These are phyloP conservation scores for Colletotrichum agaves DNA, from an alignment of 2,329 filamentous ascomycete genomes.

Conservation along the genomic window DNA sequence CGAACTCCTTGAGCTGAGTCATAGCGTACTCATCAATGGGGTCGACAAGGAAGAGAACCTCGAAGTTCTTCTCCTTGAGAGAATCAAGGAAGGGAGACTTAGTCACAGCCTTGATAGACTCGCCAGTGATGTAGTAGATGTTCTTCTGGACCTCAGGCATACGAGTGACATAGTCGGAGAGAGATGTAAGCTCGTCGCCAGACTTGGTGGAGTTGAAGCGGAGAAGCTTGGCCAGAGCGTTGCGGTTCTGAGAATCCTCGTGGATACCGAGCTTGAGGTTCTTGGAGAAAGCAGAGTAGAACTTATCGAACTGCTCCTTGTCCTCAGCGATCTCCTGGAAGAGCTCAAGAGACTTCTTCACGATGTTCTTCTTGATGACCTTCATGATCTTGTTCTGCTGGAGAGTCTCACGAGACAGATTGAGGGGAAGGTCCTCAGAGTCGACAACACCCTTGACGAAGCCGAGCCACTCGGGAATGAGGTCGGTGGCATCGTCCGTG, in stretches of 20 bases:
- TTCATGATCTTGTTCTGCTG: conserved; percentile 99
- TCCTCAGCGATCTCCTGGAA: conserved; percentile 99
- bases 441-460: conserved; percentile 99
- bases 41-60: conserved; percentile 99
- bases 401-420: conserved; percentile 99
- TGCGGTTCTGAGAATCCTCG: conserved; percentile 98
- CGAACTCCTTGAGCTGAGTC: conserved; percentile 99
- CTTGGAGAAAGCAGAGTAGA: conserved; percentile 99
- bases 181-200: conserved; percentile 93
- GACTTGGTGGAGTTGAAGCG: conserved; percentile 99
- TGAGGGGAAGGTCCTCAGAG: conserved; percentile 98
- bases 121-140: conserved; percentile 99
- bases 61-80: conserved; percentile 99
- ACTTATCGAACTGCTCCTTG: conserved; percentile 99
- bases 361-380: conserved; percentile 99
- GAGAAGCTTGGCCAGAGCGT: conserved; percentile 93
- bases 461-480: conserved; percentile 99
- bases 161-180: conserved; percentile 97
- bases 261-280: conserved; percentile 99
- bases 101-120: conserved; percentile 97
- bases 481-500: conserved; percentile 98
- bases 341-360: conserved; percentile 99
- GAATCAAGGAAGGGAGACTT: conserved; percentile 99
- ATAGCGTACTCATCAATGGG: conserved; percentile 99
- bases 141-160: conserved; percentile 99